Conservation (phyloP, 208 protist species). For the Leishmania aethiopica region DNA sequence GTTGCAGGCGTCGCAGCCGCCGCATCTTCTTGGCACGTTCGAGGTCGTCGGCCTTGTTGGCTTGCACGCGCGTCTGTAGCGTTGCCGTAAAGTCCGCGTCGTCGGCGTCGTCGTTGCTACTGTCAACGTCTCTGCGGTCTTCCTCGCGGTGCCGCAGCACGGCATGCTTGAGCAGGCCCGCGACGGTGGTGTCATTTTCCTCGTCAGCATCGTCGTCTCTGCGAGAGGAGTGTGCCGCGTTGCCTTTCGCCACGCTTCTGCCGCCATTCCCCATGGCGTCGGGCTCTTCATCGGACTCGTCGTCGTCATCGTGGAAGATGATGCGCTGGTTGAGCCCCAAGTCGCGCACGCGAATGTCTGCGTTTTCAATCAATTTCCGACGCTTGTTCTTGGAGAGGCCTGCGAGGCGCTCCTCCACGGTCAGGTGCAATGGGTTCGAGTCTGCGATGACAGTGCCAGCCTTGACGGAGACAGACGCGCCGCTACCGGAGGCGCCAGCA, state of each 20-base stretch:
- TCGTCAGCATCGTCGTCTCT: slow-evolving; percentile 8
- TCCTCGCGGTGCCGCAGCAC: slow-evolving; percentile 18
- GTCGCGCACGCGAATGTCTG: slow-evolving; percentile 82
- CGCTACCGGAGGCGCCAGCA: background rate
- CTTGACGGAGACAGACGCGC: background rate
- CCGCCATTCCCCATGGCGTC: background rate
- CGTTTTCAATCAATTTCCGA: slow-evolving; percentile 75
- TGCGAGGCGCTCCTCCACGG: slow-evolving; percentile 78
- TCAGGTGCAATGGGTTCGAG: slow-evolving; percentile 43
- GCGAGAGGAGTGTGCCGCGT: background rate
- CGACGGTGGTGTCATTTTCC: slow-evolving; percentile 23
- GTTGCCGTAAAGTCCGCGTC: slow-evolving; percentile 46
- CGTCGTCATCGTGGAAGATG: slow-evolving; percentile 67
- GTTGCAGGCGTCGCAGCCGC: slow-evolving; percentile 75
- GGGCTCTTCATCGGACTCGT: slow-evolving; percentile 48
- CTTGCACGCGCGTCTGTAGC: slow-evolving; percentile 58
- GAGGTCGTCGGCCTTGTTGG: slow-evolving; percentile 46
- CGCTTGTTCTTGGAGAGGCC: slow-evolving; percentile 88
- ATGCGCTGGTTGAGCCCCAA: slow-evolving; percentile 72
- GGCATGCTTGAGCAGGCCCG: slow-evolving; percentile 43
- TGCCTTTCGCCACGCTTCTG: background rate
- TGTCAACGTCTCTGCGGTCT: background rate
- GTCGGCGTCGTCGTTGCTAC: slow-evolving; percentile 21
- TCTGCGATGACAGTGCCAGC: background rate
- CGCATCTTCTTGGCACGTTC: slow-evolving; percentile 80